Evolutionary conservation across 805 yeast species (phyloP), one percentile per base, ranked within the genome.

Genomic region (Saccharomyces jurei): DNA sequence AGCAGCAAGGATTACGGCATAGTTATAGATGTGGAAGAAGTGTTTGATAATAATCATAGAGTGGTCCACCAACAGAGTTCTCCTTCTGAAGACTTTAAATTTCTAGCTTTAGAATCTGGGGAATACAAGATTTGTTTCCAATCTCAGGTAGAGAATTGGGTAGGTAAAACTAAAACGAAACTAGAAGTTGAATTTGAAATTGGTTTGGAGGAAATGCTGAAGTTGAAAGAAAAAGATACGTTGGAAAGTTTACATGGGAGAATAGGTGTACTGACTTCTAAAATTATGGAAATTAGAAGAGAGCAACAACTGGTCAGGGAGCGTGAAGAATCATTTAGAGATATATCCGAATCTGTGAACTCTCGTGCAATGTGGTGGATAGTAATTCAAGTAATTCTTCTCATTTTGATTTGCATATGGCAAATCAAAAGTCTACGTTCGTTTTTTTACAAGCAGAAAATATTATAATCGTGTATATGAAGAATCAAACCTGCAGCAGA

Each of bases 401-500:
- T 86, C 64, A 77, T 81, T 44, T 82, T 78, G 49, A 83, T 89
- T 31, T 86, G 92, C 69, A 75, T 78, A 50, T 85, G 87, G 82
- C 94, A 86, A 73, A 73, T 86, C 70, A 81, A 81, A 54, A 89
- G 85, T 66, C 78, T 86, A 73, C 82, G 85, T 74, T 74, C 86
- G n/a, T 86, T 84, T 75, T 86, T 86, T 64, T 89, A 86, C 60
- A 86, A 86, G 70, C 91, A 86, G 72, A 86, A 86, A 70, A 74
- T 74, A 32, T 63, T 71, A 52, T 69, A 65, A 57, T 8, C 25
- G 22, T 17, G 17, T 4, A n/a, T 36, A n/a, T 36, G 25, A 17
- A 36, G 25, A 36, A 36, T n/a, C 17, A 4, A 17, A 21, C 11
- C 13, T 6, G 8, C 13, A 36, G 25, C 44, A 17, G 11, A 9